Base-by-base conservation (phyloP, 306 rosid genomes). In the Bauhinia variegata region DNA sequence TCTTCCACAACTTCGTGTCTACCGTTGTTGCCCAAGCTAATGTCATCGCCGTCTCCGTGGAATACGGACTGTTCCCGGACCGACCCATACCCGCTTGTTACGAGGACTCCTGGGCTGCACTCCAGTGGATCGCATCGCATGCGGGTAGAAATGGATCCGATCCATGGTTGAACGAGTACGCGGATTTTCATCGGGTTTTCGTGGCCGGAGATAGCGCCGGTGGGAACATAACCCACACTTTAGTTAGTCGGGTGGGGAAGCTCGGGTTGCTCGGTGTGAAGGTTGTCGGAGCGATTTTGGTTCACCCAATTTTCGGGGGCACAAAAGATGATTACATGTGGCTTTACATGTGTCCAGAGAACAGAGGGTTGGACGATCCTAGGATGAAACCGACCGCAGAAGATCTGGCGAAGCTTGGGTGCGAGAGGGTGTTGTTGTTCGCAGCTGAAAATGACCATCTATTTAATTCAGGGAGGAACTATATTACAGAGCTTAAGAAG, bases 361-460 rank as follows among this genome's bases (percentile, higher is more conserved):
- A 71, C 28, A 32, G 49, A 2, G 89, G 86, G 13, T 15, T 47
- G 67, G 33, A 70, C 3, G 84, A 81, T 75, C 28, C 28, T 19
- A 80, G 79, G 50, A 60, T 79, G 65, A 82, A 55, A 12, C 89
- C 89, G 54, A 63, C 70, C 0, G 46, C 14, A 32, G 83, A 85
- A 79, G 83, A 85, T 75, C 70, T 83, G 63, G 73, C 19, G 0
- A 54, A n/a, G 37, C 53, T 86, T 4, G 79, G 64, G 52, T 80
- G 91, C 11, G 67, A 58, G 65, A 83, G 67, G 62, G 73, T 86
- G 57, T 8, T 72, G 75, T 58, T 83, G 4, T 73, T 83, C 28
- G 62, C 61, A 1, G 91, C 91, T 0, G 86, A 83, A 68, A 76
- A 80, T n/a, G 91, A 86, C 66, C 39, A 59, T 30, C 17, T 86